Percentiles rank a stretch among this genome's conserved stretches.
phyloP scores from a whole-genome alignment of 108 stramenopile genomes.

The Aurantiochytrium sp. region DNA sequence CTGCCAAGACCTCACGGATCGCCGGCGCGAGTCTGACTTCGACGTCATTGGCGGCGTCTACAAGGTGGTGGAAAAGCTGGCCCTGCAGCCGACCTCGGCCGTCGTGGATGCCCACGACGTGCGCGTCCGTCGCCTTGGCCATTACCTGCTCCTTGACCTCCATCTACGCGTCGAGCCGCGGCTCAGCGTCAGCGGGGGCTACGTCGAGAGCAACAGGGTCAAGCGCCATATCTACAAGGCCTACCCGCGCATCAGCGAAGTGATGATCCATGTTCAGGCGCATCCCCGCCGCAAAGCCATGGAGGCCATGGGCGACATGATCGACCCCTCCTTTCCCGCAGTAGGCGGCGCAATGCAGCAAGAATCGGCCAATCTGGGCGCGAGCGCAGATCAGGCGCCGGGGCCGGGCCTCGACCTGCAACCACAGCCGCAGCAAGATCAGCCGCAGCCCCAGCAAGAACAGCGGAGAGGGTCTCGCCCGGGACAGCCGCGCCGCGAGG shows the following conservation, averaged over 20 bases:
- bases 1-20: constrained; percentile 76
- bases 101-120: constrained; percentile 17
- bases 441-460: no score
- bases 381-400: no score
- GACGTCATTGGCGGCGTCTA: background rate
- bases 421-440: no score
- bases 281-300: background rate
- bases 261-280: constrained; percentile 17
- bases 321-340: background rate
- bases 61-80: background rate
- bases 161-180: background rate
- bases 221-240: background rate
- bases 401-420: no score
- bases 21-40: background rate
- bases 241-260: background rate
- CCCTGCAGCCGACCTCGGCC: background rate
- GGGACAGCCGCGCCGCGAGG: background rate
- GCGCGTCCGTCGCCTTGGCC: background rate
- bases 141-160: background rate
- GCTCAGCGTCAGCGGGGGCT: constrained; percentile 11
- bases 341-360: no score
- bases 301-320: background rate
- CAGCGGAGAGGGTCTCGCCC: no score
- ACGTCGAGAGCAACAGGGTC: background rate
- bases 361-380: no score